phyloP scores from a whole-genome alignment of 2,329 filamentous ascomycete genomes.

The Colletotrichum trifolii region DNA sequence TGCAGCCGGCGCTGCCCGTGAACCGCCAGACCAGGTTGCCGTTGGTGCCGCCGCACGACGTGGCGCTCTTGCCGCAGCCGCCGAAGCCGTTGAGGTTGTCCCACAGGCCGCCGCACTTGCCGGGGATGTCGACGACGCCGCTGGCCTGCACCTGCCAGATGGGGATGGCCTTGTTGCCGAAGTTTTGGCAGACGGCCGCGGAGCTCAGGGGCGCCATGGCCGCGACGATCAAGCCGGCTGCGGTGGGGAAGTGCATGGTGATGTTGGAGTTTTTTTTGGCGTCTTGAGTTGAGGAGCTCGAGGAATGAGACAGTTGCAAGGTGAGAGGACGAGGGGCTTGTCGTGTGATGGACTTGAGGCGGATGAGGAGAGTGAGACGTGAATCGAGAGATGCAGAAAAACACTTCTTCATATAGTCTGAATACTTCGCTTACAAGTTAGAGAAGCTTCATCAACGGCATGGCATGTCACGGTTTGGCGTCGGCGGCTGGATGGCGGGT shows the following conservation, averaged over 20 bases:
- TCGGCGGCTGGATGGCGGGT: no score
- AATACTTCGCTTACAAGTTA: background rate
- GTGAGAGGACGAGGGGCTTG: background rate
- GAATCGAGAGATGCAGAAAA: background rate
- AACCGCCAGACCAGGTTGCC: background rate
- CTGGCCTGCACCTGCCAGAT: background rate
- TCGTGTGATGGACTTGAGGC: conserved; percentile 5
- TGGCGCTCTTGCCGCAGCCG: background rate
- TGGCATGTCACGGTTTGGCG: no score
- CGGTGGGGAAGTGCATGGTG: conserved; percentile 7
- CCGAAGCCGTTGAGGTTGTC: conserved; percentile 3
- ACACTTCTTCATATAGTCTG: conserved; percentile 4
- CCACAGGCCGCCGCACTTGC: conserved; percentile 17
- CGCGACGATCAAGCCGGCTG: conserved; percentile 2
- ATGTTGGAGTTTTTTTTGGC: background rate
- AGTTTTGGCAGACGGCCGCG: conserved; percentile 2
- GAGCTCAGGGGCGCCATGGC: conserved; percentile 1
- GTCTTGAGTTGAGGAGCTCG: background rate
- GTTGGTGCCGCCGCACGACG: background rate
- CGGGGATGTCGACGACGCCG: conserved; percentile 20
- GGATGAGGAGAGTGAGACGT: background rate
- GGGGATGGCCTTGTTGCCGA: background rate
- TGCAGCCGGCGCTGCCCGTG: conserved; percentile 3
- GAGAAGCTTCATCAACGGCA: background rate
- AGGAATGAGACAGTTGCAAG: background rate